A percentile compares a stretch with the other conserved stretches of the same genome.
Conservation (phyloP, 306 rosid species). For the Astragalus glycyphyllos region DNA sequence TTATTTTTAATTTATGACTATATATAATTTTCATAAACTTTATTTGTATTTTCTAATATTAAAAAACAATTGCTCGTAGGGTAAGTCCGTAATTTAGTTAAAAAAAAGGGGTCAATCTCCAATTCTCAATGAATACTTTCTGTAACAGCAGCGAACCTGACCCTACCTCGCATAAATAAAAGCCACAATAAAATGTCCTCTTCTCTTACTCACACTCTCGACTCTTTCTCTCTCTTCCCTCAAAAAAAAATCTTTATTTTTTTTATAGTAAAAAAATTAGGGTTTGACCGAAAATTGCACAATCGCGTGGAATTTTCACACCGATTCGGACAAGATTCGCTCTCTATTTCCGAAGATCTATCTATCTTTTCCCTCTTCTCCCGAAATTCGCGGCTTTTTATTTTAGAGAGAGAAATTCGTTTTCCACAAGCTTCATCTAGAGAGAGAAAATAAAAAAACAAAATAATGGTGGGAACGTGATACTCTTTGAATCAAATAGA, state of each 20-base stretch:
- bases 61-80: background rate
- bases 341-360: conserved; percentile 52
- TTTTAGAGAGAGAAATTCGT: conserved; percentile 56
- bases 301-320: conserved; percentile 64
- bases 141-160: conserved; percentile 13
- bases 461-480: conserved; percentile 22
- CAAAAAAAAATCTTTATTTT: background rate
- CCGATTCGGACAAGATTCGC: conserved; percentile 66
- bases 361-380: conserved; percentile 41
- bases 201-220: background rate
- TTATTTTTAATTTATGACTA: too few relatives aligned
- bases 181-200: conserved; percentile 6
- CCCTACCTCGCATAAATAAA: conserved; percentile 39
- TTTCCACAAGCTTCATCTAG: conserved; percentile 8
- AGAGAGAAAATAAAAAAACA: conserved; percentile 24
- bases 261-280: conserved; percentile 46
- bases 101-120: background rate
- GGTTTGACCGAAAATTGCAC: conserved; percentile 67
- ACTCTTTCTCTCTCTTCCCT: conserved; percentile 30
- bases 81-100: background rate
- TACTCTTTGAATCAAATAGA: conserved; percentile 55
- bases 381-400: conserved; percentile 55
- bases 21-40: too few relatives aligned
- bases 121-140: conserved; percentile 19
- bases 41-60: too few relatives aligned